Base-by-base conservation (phyloP, 306 rosid genomes). In the Coriaria nepalensis region DNA sequence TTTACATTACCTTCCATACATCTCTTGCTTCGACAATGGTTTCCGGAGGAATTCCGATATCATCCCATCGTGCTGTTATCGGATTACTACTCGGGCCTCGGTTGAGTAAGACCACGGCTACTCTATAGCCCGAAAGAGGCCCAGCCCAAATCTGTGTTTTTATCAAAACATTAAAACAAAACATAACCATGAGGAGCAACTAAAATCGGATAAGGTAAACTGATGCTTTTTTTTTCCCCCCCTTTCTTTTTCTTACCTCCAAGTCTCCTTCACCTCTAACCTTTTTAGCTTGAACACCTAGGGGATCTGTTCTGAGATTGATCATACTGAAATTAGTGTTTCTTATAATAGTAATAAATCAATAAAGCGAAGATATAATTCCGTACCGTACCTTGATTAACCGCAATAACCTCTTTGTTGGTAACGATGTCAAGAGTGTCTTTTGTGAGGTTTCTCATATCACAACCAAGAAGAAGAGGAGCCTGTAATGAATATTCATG, bases 381-480 rank as follows among this genome's bases (percentile, higher is more conserved):
- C 32, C 20, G 14, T 15, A 13, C 15, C 9, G 55, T 63, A 87
- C 98, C 95, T 77, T 85, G 93, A 66, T 84, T 85, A 59, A 90
- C 76, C 4, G 85, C 79, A 39, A 90, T 81, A 42, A 85, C 95
- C 68, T 85, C 87, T 64, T 71, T 61, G 43, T 90, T 90, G 9
- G 76, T 13, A 37, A 90, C 43, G 43, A 90, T 90, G 13, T 71
- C 67, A 76, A 35, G 56, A 6, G 82, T 81, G 35, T 90, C 95
- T 75, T 73, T 71, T 5, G 87, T 79, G 61, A 90, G 45, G 50
- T 85, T 81, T 48, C 94, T 47, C 63, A 90, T 52, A 69, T 90
- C 94, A 57, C 95, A 85, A 14, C 98, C 98, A n/a, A 90, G 82
- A 59, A 90, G 92, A 69, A 90, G 95, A 48, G 95, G 98, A 69